Evolutionary conservation across 768 basidiomycete genomes (phyloP), one percentile per base, ranked within the genome.

Genomic region (Naganishia onofrii): DNA sequence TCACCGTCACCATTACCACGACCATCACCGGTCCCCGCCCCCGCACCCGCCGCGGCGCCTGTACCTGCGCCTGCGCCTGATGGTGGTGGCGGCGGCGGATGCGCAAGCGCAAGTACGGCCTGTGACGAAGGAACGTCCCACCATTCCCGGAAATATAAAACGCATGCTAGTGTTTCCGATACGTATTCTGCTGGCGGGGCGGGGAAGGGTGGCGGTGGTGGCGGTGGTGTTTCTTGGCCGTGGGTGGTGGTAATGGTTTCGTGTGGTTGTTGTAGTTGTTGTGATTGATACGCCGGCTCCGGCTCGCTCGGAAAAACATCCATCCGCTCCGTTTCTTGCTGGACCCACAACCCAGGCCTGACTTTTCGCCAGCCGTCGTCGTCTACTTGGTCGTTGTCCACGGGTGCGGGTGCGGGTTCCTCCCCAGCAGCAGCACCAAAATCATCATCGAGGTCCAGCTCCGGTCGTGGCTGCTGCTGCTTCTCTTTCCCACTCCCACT

Each of bases 91-190:
- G n/a, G n/a, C n/a, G 58, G 23, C n/a, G 60, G 60, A 29, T 42
- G 23, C 36, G 60, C 60, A 26, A 63, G 26, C 0, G 23, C 60
- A 3, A 63, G 38, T 26, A 63, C 60, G 1, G 60, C 36, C 21
- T 63, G 60, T 1, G 60, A 63, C 5, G 60, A 63, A 12, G 60
- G 38, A 13, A 63, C 23, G 60, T 63, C 60, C 60, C 60, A 63
- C n/a, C 21, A 63, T 21, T 63, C 42, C 7, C 60, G 60, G 42
- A 63, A 63, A 42, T 63, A 63, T 15, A 63, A 34, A 3, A 42
- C 60, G 42, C 60, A 63, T 13, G 60, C 36, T 3, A 63, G 60
- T 1, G 60, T 63, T 10, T 36, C 38, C 9, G 38, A 5, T 1
- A 63, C 34, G 29, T 51, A 51, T n/a, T 13, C 48, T 26, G 48